Conservation (phyloP, 2,329 filamentous ascomycete genomes). For the Cordyceps fumosorosea region DNA sequence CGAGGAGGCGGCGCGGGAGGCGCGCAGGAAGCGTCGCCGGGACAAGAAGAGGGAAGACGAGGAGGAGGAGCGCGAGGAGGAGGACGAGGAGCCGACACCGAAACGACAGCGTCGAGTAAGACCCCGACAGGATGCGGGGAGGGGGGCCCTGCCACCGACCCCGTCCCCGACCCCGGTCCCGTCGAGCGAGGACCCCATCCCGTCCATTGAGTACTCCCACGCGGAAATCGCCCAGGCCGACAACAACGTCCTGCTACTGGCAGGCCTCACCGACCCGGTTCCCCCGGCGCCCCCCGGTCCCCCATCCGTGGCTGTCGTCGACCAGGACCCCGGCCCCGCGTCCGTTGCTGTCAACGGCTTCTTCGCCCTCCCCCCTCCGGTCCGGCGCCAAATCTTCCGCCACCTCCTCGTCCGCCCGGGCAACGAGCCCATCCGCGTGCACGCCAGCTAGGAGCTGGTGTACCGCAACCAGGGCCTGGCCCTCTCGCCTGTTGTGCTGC, state of each 20-base stretch:
- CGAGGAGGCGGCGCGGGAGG: no score
- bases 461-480: constrained; percentile 21
- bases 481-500: constrained; percentile 32
- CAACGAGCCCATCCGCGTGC: constrained; percentile 25
- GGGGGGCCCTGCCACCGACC: neutral
- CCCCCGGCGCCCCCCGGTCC: no score
- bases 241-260: neutral
- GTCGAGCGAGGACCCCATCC: neutral
- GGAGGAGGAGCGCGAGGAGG: neutral
- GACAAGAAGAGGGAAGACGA: neutral
- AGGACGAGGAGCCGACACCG: neutral
- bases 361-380: constrained; percentile 22
- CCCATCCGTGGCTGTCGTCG: no score
- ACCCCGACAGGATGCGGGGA: no score
- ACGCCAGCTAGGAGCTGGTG: constrained; percentile 28
- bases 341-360: neutral
- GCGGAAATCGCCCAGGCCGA: neutral
- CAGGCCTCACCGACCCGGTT: neutral
- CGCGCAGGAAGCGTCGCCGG: neutral
- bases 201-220: neutral
- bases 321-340: neutral
- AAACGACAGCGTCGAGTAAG: no score
- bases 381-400: constrained; percentile 26
- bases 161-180: neutral
- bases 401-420: constrained; percentile 24